Evolutionary conservation across 257 asterid species (phyloP).

Genomic region (Salvia hispanica): DNA sequence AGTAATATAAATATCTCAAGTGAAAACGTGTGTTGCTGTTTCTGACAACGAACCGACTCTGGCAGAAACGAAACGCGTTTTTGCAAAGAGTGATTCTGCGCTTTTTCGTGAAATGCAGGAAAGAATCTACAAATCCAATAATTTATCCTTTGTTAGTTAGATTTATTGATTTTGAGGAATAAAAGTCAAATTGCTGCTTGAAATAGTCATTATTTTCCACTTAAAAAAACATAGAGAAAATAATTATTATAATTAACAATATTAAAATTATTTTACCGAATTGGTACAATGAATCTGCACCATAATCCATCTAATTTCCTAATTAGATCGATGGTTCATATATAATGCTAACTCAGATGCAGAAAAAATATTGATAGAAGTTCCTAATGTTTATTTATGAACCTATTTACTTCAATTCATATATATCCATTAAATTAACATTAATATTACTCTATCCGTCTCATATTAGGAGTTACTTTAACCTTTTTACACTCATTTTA

Average conservation of each 20-base stretch:
- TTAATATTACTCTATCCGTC: too few relatives aligned
- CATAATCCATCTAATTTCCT: not conserved
- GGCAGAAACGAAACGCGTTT: constrained; percentile 27
- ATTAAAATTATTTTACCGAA: too few relatives aligned
- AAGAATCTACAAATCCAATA: not conserved
- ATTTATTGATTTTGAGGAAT: not conserved
- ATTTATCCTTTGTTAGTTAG: too few relatives aligned
- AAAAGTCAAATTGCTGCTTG: not conserved
- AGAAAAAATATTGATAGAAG: too few relatives aligned
- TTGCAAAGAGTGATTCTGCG: not conserved
- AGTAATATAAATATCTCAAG: constrained; percentile 4
- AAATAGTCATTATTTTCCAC: not conserved
- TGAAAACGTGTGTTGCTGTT: constrained; percentile 32
- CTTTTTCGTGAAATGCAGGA: constrained; percentile 8
- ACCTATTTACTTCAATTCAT: not conserved
- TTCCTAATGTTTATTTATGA: not conserved
- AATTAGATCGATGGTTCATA: too few relatives aligned
- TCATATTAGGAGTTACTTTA: too few relatives aligned
- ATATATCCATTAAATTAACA: too few relatives aligned
- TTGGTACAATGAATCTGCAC: not conserved
- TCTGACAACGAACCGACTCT: constrained; percentile 38
- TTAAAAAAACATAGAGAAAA: too few relatives aligned
- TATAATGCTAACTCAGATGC: too few relatives aligned
- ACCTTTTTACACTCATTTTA: too few relatives aligned
- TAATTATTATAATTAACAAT: too few relatives aligned